Base-by-base conservation (phyloP, 805 yeast genomes). In the Monosporozyma aquatica region DNA sequence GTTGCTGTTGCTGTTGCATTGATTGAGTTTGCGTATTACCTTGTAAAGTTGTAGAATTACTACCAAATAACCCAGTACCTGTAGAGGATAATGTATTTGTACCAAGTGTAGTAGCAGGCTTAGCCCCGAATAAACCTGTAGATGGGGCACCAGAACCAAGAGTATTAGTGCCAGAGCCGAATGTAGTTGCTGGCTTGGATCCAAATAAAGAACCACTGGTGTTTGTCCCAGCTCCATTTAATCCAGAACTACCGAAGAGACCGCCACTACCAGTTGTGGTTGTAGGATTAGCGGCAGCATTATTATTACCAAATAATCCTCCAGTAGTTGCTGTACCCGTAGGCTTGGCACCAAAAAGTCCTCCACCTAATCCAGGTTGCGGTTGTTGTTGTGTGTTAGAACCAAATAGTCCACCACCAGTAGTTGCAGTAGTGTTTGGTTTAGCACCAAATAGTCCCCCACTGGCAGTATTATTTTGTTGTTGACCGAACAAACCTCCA, bases 91-190 rank as follows among this genome's bases (percentile, higher is more conserved):
- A 52, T 6, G 61, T 43, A 2, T n/a, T n/a, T n/a, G 68, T 65
- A 41, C 52, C 53, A 5, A n/a, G n/a, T n/a, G 26, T 35, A 9
- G 37, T 30, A 9, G 41, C 15, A 13, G 46, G 28, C 20, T 29
- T 42, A 42, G 50, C 52, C 8, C 75, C 75, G 52, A 71, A 71
- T 23, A 70, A 45, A 5, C 75, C 76, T 29, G 74, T 74, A 22
- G 67, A 54, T 18, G 64, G 30, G 41, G 41, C 41, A 39, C 48
- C 27, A 15, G 14, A 47, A 48, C 53, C 62, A 51, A 44, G 53
- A 56, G 18, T 71, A 68, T 69, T 70, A 41, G 65, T 50, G 20
- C 69, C 71, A 45, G 42, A 41, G 20, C 34, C 20, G 20, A 38
- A 37, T 23, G 44, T 23, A 33, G 45, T 27, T 22, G 48, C 46